Conservation (phyloP, 208 protist genomes). For the Trypanosoma cruzi region DNA sequence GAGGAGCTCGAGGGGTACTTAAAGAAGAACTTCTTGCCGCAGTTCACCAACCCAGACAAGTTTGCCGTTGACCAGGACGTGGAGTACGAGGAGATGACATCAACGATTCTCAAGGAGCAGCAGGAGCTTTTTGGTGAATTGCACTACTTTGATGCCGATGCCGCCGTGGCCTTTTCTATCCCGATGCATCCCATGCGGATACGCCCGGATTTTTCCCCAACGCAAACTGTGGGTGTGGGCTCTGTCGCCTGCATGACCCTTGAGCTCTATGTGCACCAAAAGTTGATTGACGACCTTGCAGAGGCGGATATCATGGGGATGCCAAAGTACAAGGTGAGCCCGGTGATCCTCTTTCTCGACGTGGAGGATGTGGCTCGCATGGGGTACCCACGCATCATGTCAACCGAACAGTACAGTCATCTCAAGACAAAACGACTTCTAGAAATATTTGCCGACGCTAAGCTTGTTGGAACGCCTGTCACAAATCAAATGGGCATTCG, state of each 20-base stretch:
- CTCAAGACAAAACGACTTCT: constrained; percentile 80
- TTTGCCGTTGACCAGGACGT: constrained; percentile 78
- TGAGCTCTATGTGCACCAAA: constrained; percentile 78
- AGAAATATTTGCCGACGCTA: constrained; percentile 74
- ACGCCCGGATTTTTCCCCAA: constrained; percentile 83
- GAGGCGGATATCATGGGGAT: constrained; percentile 81
- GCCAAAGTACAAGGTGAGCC: constrained; percentile 77
- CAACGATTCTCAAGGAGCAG: constrained; percentile 60
- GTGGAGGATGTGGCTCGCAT: constrained; percentile 88
- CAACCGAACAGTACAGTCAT: constrained; percentile 87
- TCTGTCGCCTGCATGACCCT: constrained; percentile 92
- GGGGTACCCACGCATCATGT: constrained; percentile 87
- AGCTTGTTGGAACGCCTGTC: constrained; percentile 68
- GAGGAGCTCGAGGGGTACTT: constrained; percentile 84
- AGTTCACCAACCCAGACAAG: constrained; percentile 47
- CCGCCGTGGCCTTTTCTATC: constrained; percentile 73
- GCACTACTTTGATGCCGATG: constrained; percentile 81
- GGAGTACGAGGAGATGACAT: constrained; percentile 58
- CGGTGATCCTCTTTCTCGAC: constrained; percentile 78
- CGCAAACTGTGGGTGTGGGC: constrained; percentile 85
- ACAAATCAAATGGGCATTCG: constrained; percentile 66
- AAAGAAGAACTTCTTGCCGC: constrained; percentile 59
- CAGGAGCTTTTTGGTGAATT: constrained; percentile 82
- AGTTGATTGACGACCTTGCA: constrained; percentile 73
- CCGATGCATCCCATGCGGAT: constrained; percentile 86